Evolutionary conservation across 768 basidiomycete species (phyloP), one percentile per base, ranked within the genome.

Genomic region (Lactarius akahatsu): DNA sequence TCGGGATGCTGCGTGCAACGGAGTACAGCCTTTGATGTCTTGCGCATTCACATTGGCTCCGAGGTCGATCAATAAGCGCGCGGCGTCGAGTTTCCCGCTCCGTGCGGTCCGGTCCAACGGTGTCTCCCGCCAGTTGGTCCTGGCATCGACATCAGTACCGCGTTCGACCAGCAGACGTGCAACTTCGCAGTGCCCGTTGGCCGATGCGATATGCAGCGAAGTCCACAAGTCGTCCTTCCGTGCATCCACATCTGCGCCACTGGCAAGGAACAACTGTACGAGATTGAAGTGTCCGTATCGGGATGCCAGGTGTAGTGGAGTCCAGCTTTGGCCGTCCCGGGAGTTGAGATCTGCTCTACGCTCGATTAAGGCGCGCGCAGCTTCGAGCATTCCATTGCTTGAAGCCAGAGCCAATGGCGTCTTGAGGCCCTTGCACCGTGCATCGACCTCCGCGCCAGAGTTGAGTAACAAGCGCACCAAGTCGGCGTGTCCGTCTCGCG

Each of bases 281-380:
- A 64, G 32, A 20, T 64, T n/a, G 15, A 54, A 1, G 10, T 59
- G 28, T 13, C 66, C 66, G 7, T 15, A 15, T 40, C 30, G 36
- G 2, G 66, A 63, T 10, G 62, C 57, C 3, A n/a, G 4, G 52
- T 59, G 61, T 38, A 67, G 30, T 2, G 62, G 61, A 4, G 57
- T 43, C 57, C 30, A 60, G 10, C 32, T 52, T 2, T 5, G 4
- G 5, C 10, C 28, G 26, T 65, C 58, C 18, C 64, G 52, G 18
- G n/a, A 36, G 36, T 66, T 54, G 18, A 62, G 55, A 23, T 63
- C 63, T 10, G 57, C 66, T 18, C 40, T 57, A 1, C 23, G 30
- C 16, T 52, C 62, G 30, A 59, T 16, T 6, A 67, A 63, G 2
- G 41, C 20, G 20, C 30, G 56, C 18, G 36, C 57, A 28, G 59